Conservation (phyloP, 2,329 filamentous ascomycete genomes). For the Pseudogymnoascus sp. region DNA sequence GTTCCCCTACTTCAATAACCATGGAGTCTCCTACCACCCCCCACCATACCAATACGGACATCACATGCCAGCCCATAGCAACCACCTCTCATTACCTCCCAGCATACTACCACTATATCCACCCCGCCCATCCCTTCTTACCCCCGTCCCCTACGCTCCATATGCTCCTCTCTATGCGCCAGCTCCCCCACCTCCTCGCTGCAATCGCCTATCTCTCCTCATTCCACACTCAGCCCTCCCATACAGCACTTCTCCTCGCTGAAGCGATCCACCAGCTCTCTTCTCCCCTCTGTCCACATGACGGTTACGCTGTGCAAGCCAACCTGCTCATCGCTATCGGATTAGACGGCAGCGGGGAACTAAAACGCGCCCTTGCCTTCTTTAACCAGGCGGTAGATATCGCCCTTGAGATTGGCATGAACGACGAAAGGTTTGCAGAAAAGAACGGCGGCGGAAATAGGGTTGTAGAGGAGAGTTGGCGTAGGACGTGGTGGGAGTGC, state of each 20-base stretch:
- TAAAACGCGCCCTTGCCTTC: slow-evolving; percentile 58
- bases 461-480: slow-evolving; percentile 72
- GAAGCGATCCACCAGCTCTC: slow-evolving; percentile 49
- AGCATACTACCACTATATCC: not conserved
- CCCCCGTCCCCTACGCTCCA: slow-evolving; percentile 27
- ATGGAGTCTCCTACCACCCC: not conserved
- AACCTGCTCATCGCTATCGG: slow-evolving; percentile 69
- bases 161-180: not conserved
- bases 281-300: slow-evolving; percentile 38
- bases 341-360: slow-evolving; percentile 68
- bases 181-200: slow-evolving; percentile 38
- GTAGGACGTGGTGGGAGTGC: slow-evolving; percentile 85
- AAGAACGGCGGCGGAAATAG: slow-evolving; percentile 56
- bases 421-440: slow-evolving; percentile 59
- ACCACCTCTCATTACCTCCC: not conserved
- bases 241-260: slow-evolving; percentile 45
- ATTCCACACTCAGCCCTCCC: slow-evolving; percentile 44
- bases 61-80: not conserved
- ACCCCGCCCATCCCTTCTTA: not conserved
- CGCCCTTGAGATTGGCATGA: slow-evolving; percentile 69
- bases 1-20: not conserved
- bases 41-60: not conserved
- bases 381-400: slow-evolving; percentile 61
- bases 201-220: slow-evolving; percentile 51
- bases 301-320: slow-evolving; percentile 66